A percentile compares a stretch with the other conserved stretches of the same genome.
Evolutionary conservation across 148 eudicot genomes (phyloP).

Genomic region (Nyssa sinensis): DNA sequence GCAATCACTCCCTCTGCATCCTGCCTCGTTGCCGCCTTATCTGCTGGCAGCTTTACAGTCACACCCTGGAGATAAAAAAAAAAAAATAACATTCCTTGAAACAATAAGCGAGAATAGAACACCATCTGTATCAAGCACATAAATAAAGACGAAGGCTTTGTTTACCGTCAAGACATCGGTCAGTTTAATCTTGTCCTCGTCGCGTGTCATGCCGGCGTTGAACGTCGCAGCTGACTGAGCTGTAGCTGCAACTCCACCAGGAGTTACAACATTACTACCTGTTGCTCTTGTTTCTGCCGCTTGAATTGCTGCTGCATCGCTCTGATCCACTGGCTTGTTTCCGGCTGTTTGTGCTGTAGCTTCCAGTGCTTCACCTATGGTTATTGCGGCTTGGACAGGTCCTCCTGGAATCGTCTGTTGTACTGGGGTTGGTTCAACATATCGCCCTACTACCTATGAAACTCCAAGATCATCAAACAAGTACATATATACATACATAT

Average conservation of each 20-base stretch:
- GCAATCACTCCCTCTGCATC: slow-evolving; percentile 36
- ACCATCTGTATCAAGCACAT: too few relatives aligned
- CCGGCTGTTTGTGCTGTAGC: slow-evolving; percentile 24
- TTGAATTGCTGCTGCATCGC: slow-evolving; percentile 42
- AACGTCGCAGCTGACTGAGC: slow-evolving; percentile 33
- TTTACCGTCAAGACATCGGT: slow-evolving; percentile 27
- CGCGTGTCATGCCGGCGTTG: slow-evolving; percentile 15
- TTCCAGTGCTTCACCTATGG: slow-evolving; percentile 46
- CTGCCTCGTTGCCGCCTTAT: slow-evolving; percentile 34
- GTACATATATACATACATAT: too few relatives aligned
- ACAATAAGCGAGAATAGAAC: too few relatives aligned
- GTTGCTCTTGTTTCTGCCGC: slow-evolving; percentile 36
- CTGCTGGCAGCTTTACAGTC: slow-evolving; percentile 21
- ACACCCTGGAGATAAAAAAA: slow-evolving; percentile 20
- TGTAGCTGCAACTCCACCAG: slow-evolving; percentile 33
- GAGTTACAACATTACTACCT: slow-evolving; percentile 17
- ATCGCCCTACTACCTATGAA: slow-evolving; percentile 33
- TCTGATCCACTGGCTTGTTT: slow-evolving; percentile 29
- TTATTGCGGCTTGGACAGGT: slow-evolving; percentile 14
- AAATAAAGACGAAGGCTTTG: not conserved
- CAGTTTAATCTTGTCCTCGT: slow-evolving; percentile 34
- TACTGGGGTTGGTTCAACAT: slow-evolving; percentile 23
- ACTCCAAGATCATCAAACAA: not conserved
- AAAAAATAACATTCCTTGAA: not conserved
- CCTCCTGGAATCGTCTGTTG: not conserved